Base-by-base conservation (phyloP, 1,139 yeast genomes). In the Hyphopichia wangnamkhiaoensis region DNA sequence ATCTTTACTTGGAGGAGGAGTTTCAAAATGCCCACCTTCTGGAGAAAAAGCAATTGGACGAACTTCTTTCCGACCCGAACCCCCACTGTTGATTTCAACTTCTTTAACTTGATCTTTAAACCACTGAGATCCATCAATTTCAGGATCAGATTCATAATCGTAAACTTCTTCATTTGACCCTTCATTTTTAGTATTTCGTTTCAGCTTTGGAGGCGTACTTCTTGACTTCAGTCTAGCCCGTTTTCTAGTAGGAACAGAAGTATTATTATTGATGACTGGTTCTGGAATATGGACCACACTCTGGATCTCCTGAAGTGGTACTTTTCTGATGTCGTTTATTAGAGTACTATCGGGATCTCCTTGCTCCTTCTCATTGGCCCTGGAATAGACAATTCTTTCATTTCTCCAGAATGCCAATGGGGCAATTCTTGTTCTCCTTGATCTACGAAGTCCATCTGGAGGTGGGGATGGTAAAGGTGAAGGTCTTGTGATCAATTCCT, bases 401-500 rank as follows among this genome's bases (percentile, higher is more conserved):
- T 85, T 86, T 58, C 87, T 77, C 96, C 97, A 89, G 56, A 74
- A 86, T 9, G 90, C 93, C 47, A 89, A 65, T 0, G 96, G 95
- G 2, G 84, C 79, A 6, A 86, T 74, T 47, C 77, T 76, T 0
- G 79, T 76, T 52, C 96, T 72, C 33, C 73, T 71, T 0, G 96
- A 85, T 45, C 76, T 50, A 31, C 76, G 57, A 13, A 68, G 54
- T 1, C 74, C 74, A 43, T 68, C 75, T 3, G 75, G 75, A 6
- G 76, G 75, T 2, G 75, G 76, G 2, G 74, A 68, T 1, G 75
- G 76, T 37, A 70, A 56, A 5, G 72, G 72, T 3, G 71, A 61
- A 2, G 68, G 68, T 32, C 50, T 53, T 6, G 52, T 35, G 10
- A 42, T 37, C 23, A 19, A 15, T 32, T 31, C 38, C 15, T 35